phyloP scores from a whole-genome alignment of 2,329 filamentous ascomycete species.

The Claviceps humidiphila region DNA sequence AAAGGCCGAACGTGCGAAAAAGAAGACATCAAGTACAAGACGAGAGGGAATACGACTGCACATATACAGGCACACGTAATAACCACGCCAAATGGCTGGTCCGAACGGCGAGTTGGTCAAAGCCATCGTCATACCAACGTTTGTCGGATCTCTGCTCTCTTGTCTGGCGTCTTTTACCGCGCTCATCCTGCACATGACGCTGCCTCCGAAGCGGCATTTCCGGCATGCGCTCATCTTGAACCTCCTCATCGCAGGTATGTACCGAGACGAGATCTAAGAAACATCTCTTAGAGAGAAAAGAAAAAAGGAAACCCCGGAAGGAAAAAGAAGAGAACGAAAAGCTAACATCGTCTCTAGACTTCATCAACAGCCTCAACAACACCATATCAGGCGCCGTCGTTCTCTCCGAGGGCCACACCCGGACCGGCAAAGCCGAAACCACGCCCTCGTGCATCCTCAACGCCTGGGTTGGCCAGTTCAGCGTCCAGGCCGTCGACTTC shows the following conservation, averaged over 20 bases:
- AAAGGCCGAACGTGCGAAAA: background rate
- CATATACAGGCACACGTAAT: too few relatives aligned
- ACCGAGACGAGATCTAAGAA: too few relatives aligned
- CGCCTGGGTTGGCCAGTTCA: slow-evolving; percentile 31
- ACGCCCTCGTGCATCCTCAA: slow-evolving; percentile 23
- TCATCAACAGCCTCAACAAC: slow-evolving; percentile 29
- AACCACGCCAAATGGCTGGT: background rate
- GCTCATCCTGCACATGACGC: slow-evolving; percentile 3
- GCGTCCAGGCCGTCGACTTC: slow-evolving; percentile 29
- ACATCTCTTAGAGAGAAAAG: too few relatives aligned
- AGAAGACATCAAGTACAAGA: background rate
- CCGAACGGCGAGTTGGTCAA: background rate
- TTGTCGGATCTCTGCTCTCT: slow-evolving; percentile 6
- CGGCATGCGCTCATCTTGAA: slow-evolving; percentile 9
- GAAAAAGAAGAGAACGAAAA: background rate
- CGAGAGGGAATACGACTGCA: background rate
- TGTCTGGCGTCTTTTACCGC: slow-evolving; percentile 2
- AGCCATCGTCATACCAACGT: background rate
- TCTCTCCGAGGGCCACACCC: slow-evolving; percentile 14
- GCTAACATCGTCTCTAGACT: slow-evolving; percentile 16
- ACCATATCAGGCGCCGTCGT: slow-evolving; percentile 25
- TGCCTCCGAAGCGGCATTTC: slow-evolving; percentile 7
- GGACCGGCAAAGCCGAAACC: slow-evolving; percentile 11
- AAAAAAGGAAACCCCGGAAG: too few relatives aligned
- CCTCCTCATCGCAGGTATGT: slow-evolving; percentile 6